Conservation (phyloP, 73 alveolate genomes). For the Uronychia binucleata region DNA sequence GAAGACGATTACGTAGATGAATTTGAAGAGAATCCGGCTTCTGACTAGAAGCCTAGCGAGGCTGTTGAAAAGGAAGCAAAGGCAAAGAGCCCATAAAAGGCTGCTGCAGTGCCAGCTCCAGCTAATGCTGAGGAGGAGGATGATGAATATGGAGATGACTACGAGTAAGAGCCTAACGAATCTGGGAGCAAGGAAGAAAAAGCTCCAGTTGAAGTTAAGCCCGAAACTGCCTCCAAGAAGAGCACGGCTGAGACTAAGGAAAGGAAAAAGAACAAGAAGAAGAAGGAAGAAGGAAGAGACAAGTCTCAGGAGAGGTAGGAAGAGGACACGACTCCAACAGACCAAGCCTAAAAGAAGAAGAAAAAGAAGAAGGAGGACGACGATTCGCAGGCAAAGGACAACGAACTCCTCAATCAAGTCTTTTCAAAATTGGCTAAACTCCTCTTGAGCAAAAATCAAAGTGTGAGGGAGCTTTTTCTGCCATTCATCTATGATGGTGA, state of each 20-base stretch:
- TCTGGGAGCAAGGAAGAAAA: not conserved
- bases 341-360: not conserved
- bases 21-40: not conserved
- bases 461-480: not conserved
- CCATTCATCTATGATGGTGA: not conserved
- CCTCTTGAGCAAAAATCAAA: not conserved
- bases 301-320: not conserved
- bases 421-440: not conserved
- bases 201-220: not conserved
- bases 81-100: no score
- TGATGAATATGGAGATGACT: not conserved
- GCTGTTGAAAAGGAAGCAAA: no score
- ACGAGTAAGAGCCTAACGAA: not conserved
- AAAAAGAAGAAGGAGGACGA: not conserved
- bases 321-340: no score
- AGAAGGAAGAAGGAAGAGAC: not conserved
- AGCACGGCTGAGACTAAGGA: not conserved
- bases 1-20: not conserved
- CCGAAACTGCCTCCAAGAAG: no score
- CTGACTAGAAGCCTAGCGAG: not conserved
- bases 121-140: no score
- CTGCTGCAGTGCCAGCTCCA: not conserved
- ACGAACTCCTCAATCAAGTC: not conserved
- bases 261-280: not conserved
- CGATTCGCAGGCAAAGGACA: not conserved